Base-by-base conservation (phyloP, 2,329 filamentous ascomycete species). In the Aspergillus sp. region DNA sequence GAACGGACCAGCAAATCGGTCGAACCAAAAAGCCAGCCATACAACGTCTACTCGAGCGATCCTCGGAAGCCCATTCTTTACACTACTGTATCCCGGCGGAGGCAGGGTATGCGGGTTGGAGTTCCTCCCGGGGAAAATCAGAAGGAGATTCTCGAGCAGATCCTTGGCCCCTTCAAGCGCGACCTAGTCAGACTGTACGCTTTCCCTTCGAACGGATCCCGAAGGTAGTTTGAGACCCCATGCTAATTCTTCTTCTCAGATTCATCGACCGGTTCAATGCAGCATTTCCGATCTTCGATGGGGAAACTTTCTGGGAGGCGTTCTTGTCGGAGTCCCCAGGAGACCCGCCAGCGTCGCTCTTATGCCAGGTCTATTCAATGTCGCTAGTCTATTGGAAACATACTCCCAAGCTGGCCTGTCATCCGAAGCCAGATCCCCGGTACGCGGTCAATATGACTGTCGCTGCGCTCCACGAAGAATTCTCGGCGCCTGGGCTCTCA, bases 381-480 rank as follows among this genome's bases (percentile, higher is more conserved):
- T 81, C 83, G 0, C 70, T 87, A 3, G 79, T 84, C 3, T 87
- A 84, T 66, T 89, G 86, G 86, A 78, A 79, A 25, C 79, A 80
- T 55, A 81, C 80, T 0, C 76, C 77, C 0, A 72, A 76, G 4
- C 69, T 83, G 3, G 73, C 75, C 4, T 72, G 73, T 5, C 79
- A 83, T 59, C 79, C 81, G 4, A 78, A 82, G 51, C 85, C 86
- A 0, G 85, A 89, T 66, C 78, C 80, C 43, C 81, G 85, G 48
- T 88, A 86, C 68, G 82, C 85, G 8, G 87, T 87, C 80, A 88
- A 88, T 60, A 79, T 87, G 60, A 85, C 85, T 6, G 84, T 82
- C 19, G 84, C 85, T 55, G 84, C 85, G 1, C 76, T 87, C 3
- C 85, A 87, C 63, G 85, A 88, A 60, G 81, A 87, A 6, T 81